Percentiles rank a stretch among this genome's conserved stretches.
Conservation (phyloP, 2,329 filamentous ascomycete species). For the Penicillium brevicompactum region DNA sequence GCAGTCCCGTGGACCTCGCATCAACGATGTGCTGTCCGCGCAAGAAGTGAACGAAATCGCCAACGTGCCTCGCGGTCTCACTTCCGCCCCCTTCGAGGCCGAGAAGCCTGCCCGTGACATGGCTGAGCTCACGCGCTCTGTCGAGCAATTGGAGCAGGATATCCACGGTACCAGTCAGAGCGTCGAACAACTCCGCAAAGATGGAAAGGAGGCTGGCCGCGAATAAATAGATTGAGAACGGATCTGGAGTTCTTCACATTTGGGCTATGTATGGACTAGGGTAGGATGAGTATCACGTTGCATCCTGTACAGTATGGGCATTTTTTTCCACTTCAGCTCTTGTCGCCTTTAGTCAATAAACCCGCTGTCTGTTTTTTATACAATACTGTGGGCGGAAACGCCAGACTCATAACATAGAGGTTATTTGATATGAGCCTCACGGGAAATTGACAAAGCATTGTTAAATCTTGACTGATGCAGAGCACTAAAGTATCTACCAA, state of each 20-base stretch:
- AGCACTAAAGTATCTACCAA: no score
- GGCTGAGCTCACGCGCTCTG: conserved; percentile 29
- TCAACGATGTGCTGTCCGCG: conserved; percentile 75
- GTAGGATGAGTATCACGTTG: conserved; percentile 15
- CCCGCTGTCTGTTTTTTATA: not conserved
- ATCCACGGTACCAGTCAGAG: conserved; percentile 32
- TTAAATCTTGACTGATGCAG: no score
- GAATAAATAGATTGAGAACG: conserved; percentile 19
- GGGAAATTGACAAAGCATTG: no score
- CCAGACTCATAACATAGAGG: no score
- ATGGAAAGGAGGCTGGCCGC: conserved; percentile 55
- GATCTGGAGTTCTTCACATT: conserved; percentile 12
- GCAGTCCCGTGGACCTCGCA: conserved; percentile 78
- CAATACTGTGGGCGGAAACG: no score
- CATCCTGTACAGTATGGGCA: conserved; percentile 28
- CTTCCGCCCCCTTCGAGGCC: conserved; percentile 55
- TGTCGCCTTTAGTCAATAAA: conserved; percentile 1
- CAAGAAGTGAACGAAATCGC: conserved; percentile 90
- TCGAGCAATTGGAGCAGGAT: conserved; percentile 34
- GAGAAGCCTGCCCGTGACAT: conserved; percentile 26
- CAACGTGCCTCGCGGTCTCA: conserved; percentile 72
- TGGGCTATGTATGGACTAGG: conserved; percentile 18
- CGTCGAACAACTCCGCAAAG: conserved; percentile 59
- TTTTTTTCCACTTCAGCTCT: conserved; percentile 8
- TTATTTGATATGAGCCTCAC: no score